phyloP scores from a whole-genome alignment of 352 stramenopile genomes.

The Globisporangium orthogonon region DNA sequence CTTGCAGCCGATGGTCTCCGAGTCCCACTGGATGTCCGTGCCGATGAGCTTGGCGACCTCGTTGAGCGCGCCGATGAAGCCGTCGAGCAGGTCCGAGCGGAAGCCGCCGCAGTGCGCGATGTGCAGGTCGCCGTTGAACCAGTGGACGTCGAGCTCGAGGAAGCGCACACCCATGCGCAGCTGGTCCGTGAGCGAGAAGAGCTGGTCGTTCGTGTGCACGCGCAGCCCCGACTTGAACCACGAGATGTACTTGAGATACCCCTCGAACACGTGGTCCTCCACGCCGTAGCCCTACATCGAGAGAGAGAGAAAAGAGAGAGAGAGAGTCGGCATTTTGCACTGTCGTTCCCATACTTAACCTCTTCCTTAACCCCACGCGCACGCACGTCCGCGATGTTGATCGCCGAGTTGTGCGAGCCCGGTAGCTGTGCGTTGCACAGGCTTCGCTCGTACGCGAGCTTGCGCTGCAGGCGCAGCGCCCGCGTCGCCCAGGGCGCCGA shows the following conservation, averaged over 20 bases:
- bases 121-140: constrained; percentile 54
- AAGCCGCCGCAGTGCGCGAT: constrained; percentile 70
- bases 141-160: constrained; percentile 66
- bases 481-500: constrained; percentile 26
- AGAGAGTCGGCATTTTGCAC: too few species aligned
- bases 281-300: constrained; percentile 41
- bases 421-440: constrained; percentile 54
- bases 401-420: constrained; percentile 41
- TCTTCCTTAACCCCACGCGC: too few species aligned
- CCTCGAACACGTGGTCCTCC: constrained; percentile 59
- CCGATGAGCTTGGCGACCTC: constrained; percentile 43
- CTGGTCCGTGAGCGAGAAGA: constrained; percentile 64
- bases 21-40: constrained; percentile 61
- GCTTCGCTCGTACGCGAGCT: constrained; percentile 34
- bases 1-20: constrained; percentile 62
- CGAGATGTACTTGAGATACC: constrained; percentile 49
- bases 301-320: too few species aligned
- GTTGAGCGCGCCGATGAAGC: constrained; percentile 64
- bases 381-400: constrained; percentile 20
- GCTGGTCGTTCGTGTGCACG: constrained; percentile 64
- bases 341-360: too few species aligned
- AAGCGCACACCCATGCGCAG: constrained; percentile 59
- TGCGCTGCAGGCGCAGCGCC: constrained; percentile 31
- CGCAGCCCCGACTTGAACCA: constrained; percentile 45
- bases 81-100: constrained; percentile 44